Evolutionary conservation across 768 basidiomycete genomes (phyloP).

Genomic region (Phylloporus arenicola): DNA sequence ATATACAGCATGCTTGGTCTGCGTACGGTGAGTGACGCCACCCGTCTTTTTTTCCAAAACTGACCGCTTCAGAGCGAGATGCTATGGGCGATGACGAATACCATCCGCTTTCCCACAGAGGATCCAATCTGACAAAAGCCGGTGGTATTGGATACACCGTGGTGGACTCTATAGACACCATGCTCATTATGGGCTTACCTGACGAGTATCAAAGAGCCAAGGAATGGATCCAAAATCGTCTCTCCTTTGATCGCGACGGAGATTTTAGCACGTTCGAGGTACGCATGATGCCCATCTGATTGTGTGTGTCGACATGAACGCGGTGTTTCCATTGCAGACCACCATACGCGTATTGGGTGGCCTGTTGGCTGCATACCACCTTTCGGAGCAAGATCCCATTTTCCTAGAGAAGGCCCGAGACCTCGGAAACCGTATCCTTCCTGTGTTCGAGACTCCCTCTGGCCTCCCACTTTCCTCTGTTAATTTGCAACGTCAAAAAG

Average conservation of each 20-base stretch:
- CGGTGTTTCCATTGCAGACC: conserved; percentile 46
- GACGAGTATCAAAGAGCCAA: conserved; percentile 76
- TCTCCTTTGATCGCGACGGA: conserved; percentile 74
- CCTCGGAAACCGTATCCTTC: conserved; percentile 80
- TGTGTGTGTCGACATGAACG: not conserved
- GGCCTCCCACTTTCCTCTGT: conserved; percentile 79
- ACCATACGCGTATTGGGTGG: conserved; percentile 92
- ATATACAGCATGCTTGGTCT: conserved; percentile 70
- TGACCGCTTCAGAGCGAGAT: conserved; percentile 57
- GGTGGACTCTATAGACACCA: conserved; percentile 80
- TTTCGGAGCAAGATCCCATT: conserved; percentile 61
- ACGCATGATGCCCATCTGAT: conserved; percentile 16
- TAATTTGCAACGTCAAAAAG: conserved; percentile 61
- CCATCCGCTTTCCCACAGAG: conserved; percentile 71
- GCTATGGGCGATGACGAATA: conserved; percentile 93
- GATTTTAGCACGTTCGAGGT: conserved; percentile 91
- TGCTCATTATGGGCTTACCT: conserved; percentile 78
- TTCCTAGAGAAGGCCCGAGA: conserved; percentile 76
- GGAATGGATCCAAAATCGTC: conserved; percentile 63
- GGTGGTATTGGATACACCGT: conserved; percentile 89
- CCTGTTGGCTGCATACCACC: conserved; percentile 77
- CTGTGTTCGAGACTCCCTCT: conserved; percentile 74
- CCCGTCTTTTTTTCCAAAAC: conserved; percentile 1
- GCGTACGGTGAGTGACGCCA: conserved; percentile 63
- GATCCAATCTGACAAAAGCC: conserved; percentile 70